Conservation (phyloP, 192 early-diverging fungal genomes). For the Dissophora globulifera region DNA sequence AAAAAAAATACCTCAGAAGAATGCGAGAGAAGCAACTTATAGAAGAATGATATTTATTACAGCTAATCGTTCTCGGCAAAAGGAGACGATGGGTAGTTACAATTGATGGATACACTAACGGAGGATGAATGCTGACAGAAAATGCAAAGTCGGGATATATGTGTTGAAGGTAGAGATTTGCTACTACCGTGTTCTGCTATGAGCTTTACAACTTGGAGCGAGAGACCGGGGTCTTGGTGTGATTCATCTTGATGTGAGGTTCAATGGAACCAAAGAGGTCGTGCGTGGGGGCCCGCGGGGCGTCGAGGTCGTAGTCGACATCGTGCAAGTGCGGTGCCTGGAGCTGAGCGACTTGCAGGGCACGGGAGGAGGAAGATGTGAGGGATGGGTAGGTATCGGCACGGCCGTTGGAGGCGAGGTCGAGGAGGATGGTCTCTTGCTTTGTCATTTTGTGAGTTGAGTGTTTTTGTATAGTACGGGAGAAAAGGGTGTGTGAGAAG, state of each 20-base stretch:
- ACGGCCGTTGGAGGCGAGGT: slow-evolving; percentile 20
- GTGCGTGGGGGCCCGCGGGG: not conserved
- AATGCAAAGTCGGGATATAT: too few species aligned
- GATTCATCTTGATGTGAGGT: not conserved
- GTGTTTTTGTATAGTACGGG: too few species aligned
- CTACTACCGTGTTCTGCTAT: too few species aligned
- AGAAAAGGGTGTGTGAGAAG: not conserved
- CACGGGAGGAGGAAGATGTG: not conserved
- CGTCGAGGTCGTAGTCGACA: not conserved
- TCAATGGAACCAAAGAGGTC: slow-evolving; percentile 12
- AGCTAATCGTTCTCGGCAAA: too few species aligned
- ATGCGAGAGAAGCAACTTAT: too few species aligned
- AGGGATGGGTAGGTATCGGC: not conserved
- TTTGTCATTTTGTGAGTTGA: too few species aligned
- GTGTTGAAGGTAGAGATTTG: too few species aligned
- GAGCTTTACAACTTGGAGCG: slow-evolving; percentile 13
- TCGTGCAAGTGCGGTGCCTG: not conserved
- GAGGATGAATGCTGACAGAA: too few species aligned
- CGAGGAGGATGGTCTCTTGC: slow-evolving; percentile 11
- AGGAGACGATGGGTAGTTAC: too few species aligned
- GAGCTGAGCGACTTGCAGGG: slow-evolving; percentile 5
- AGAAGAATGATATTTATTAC: too few species aligned
- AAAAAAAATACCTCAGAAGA: too few species aligned
- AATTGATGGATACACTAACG: too few species aligned
- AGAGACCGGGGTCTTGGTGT: not conserved